A percentile compares a stretch with the other conserved stretches of the same genome.
These are phyloP conservation scores for Solanum clarkiae DNA, from an alignment of 257 asterid genomes.

Conservation along the genomic window DNA sequence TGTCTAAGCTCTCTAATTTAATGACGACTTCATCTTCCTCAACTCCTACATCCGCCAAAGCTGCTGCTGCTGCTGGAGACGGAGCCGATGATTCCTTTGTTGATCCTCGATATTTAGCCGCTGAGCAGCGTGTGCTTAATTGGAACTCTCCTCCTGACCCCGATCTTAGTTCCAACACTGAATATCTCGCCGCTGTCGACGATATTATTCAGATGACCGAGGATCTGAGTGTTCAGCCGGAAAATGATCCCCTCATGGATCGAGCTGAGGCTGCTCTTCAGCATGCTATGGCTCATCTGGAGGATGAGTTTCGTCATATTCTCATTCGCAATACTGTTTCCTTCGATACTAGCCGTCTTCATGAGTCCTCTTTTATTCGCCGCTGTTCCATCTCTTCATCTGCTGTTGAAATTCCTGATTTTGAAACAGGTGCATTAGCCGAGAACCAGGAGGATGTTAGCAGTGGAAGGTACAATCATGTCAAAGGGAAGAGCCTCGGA, in stretches of 20 bases:
- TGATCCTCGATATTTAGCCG: conserved; percentile 39
- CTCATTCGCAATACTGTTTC: conserved; percentile 47
- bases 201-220: conserved; percentile 63
- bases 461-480: conserved; percentile 55
- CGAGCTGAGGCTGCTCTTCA: conserved; percentile 77
- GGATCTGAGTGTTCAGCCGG: conserved; percentile 32
- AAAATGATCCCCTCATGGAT: conserved; percentile 26
- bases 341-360: conserved; percentile 58
- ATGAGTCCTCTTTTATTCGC: conserved; percentile 12
- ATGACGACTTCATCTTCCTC: conserved; percentile 11
- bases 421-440: conserved; percentile 39
- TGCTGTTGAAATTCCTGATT: conserved; percentile 47
- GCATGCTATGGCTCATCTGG: conserved; percentile 71
- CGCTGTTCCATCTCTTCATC: conserved; percentile 52
- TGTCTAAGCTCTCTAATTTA: conserved; percentile 53
- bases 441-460: conserved; percentile 31
- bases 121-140: conserved; percentile 41
- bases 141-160: conserved; percentile 16
- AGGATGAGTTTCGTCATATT: conserved; percentile 76
- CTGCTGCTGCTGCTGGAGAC: not conserved
- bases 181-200: conserved; percentile 59
- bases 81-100: conserved; percentile 12
- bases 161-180: conserved; percentile 28
- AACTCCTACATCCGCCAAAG: not conserved
- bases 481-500: conserved; percentile 53